phyloP scores from a whole-genome alignment of 495 filamentous ascomycete genomes.

The Penicillium ochrochloron region DNA sequence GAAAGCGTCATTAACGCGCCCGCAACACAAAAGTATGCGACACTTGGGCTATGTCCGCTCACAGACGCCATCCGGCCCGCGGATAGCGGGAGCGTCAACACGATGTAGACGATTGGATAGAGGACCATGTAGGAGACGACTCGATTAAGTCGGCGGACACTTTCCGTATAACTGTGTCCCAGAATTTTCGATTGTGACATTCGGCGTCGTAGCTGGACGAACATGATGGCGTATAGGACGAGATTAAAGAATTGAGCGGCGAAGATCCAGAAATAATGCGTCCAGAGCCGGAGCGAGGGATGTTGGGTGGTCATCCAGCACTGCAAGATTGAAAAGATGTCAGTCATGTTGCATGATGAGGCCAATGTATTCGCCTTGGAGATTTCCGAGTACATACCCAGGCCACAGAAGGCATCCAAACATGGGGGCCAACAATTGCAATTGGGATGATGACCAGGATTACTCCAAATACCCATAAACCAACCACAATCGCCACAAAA shows the following conservation, averaged over 20 bases:
- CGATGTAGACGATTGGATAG: conserved; percentile 69
- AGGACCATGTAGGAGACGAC: conserved; percentile 65
- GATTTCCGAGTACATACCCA: conserved; percentile 55
- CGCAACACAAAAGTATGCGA: conserved; percentile 64
- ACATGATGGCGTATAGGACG: conserved; percentile 63
- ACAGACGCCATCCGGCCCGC: conserved; percentile 64
- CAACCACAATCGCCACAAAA: conserved; percentile 51
- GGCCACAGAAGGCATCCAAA: conserved; percentile 59
- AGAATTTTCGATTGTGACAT: conserved; percentile 37
- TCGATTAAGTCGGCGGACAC: conserved; percentile 30
- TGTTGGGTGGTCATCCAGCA: conserved; percentile 68
- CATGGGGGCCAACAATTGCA: conserved; percentile 52
- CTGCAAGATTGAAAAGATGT: conserved; percentile 34
- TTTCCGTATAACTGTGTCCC: conserved; percentile 28
- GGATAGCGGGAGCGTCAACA: conserved; percentile 67
- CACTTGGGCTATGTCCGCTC: conserved; percentile 52
- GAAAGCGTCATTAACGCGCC: conserved; percentile 68
- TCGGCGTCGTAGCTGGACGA: conserved; percentile 53
- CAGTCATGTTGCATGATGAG: neutral
- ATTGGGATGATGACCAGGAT: conserved; percentile 58
- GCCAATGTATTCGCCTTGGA: neutral
- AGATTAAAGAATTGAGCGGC: conserved; percentile 62
- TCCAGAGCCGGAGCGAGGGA: conserved; percentile 60
- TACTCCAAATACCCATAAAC: conserved; percentile 60
- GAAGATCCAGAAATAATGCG: conserved; percentile 77